A percentile compares a stretch with the other conserved stretches of the same genome.
These are phyloP conservation scores for Hymenoscyphus linearis DNA, from an alignment of 2,329 filamentous ascomycete species.

Conservation along the genomic window DNA sequence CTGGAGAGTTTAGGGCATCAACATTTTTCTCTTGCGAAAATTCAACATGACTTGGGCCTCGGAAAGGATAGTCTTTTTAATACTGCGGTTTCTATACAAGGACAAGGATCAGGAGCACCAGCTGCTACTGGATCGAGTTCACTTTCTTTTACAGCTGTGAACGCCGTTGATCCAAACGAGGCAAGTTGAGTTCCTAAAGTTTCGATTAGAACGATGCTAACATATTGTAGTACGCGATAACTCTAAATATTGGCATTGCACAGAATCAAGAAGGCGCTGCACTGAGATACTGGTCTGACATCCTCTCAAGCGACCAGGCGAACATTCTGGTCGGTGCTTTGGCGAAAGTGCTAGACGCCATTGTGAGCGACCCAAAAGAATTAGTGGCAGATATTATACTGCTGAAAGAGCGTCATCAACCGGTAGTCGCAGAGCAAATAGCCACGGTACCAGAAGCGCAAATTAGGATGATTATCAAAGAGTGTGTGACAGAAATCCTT, in stretches of 20 bases:
- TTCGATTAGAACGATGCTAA: not conserved
- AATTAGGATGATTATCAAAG: slow-evolving; percentile 5
- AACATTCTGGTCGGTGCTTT: slow-evolving; percentile 36
- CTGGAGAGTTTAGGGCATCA: slow-evolving; percentile 31
- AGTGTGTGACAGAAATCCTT: slow-evolving; percentile 9
- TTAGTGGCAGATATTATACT: slow-evolving; percentile 1
- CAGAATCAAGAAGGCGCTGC: slow-evolving; percentile 6
- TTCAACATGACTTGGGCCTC: slow-evolving; percentile 29
- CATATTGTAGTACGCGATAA: slow-evolving; percentile 29
- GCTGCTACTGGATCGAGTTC: not conserved
- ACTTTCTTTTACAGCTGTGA: slow-evolving; percentile 8
- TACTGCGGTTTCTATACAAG: slow-evolving; percentile 21
- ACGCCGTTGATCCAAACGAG: slow-evolving; percentile 15
- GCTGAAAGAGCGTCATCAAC: not conserved
- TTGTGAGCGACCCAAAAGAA: slow-evolving; percentile 11
- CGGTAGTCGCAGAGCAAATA: not conserved
- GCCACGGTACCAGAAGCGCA: not conserved
- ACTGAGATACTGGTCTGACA: slow-evolving; percentile 35
- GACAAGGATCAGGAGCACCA: not conserved
- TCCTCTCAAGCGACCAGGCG: slow-evolving; percentile 36
- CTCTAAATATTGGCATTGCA: slow-evolving; percentile 26
- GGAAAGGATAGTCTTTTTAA: slow-evolving; percentile 21
- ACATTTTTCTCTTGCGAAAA: slow-evolving; percentile 39
- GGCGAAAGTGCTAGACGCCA: slow-evolving; percentile 33
- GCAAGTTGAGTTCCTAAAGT: slow-evolving; percentile 3